Base-by-base conservation (phyloP, 306 rosid genomes). In the Mucuna pruriens region DNA sequence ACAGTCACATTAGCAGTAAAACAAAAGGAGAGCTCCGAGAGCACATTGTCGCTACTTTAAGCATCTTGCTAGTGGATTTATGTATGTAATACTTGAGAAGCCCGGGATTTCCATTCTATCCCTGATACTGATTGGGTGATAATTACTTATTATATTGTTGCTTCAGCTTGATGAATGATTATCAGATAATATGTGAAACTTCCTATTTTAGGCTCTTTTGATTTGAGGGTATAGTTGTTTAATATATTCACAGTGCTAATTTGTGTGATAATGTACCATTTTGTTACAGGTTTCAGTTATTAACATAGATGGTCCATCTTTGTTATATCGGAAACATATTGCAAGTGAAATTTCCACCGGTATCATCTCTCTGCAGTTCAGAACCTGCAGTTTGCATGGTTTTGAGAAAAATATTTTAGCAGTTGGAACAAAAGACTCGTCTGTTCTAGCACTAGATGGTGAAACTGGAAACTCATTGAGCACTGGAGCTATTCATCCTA, bases 361-460 rank as follows among this genome's bases (percentile, higher is more conserved):
- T 55, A 84, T 93, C 54, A 57, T 93, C 86, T 90, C 95, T 61
- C 36, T 93, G 84, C 95, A 89, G 88, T 93, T 88, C 77, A 87
- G 74, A 79, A 76, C 85, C 87, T 88, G 92, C 83, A 85, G 73
- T 76, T 75, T 93, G 79, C 90, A 90, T 33, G 95, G 97, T 76
- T 95, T 95, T 31, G 91, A 89, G 86, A 95, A 87, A 85, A 93
- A 89, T 52, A 79, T 88, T 54, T 71, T 95, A 78, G 87, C 80
- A 3, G 87, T 91, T 40, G 95, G 89, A n/a, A 95, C 95, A 58
- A 90, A 84, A 82, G 97, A 93, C 74, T 93, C 97, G 2, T 93
- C 97, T 31, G 80, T 93, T 84, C 74, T 90, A 42, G 92, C 90
- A 75, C 88, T 95, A 45, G 95, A 95, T 67, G 71, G 81, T 71